A percentile compares a stretch with the other conserved stretches of the same genome.
phyloP scores from a whole-genome alignment of 2,329 filamentous ascomycete species.

The Chaetomiaceae sp. region DNA sequence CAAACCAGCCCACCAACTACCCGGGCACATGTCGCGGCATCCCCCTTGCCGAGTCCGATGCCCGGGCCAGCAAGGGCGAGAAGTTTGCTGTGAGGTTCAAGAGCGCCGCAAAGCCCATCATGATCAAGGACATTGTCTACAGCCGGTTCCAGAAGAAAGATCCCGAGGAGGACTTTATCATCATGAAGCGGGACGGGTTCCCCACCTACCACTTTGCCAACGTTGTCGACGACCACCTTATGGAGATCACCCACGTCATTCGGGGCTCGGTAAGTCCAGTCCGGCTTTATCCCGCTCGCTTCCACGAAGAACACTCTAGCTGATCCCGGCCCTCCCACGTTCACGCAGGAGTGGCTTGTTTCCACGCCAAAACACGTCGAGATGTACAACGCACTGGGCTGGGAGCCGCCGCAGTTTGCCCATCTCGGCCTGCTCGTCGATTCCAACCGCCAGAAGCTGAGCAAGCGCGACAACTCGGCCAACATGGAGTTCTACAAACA shows the following conservation, averaged over 20 bases:
- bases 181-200: slow-evolving; percentile 85
- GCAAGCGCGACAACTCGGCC: slow-evolving; percentile 69
- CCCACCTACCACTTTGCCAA: slow-evolving; percentile 98
- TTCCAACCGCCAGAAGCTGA: slow-evolving; percentile 67
- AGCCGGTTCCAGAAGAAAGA: slow-evolving; percentile 56
- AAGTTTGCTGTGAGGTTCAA: slow-evolving; percentile 73
- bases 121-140: slow-evolving; percentile 75
- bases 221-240: slow-evolving; percentile 90
- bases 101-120: slow-evolving; percentile 55
- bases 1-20: slow-evolving; percentile 42
- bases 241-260: slow-evolving; percentile 94
- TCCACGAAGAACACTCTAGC: background rate
- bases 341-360: slow-evolving; percentile 78
- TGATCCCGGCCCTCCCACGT: too few species aligned
- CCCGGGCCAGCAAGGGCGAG: slow-evolving; percentile 64
- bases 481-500: slow-evolving; percentile 46
- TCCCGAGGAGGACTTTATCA: slow-evolving; percentile 72
- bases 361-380: slow-evolving; percentile 73
- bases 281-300: too few species aligned
- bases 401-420: slow-evolving; percentile 69
- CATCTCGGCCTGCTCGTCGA: slow-evolving; percentile 74
- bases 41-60: slow-evolving; percentile 60
- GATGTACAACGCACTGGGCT: slow-evolving; percentile 73
- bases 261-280: slow-evolving; percentile 65
- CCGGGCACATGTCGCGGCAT: slow-evolving; percentile 67